Conservation (phyloP, 2,329 filamentous ascomycete species). For the Fusarium gaditjirri region DNA sequence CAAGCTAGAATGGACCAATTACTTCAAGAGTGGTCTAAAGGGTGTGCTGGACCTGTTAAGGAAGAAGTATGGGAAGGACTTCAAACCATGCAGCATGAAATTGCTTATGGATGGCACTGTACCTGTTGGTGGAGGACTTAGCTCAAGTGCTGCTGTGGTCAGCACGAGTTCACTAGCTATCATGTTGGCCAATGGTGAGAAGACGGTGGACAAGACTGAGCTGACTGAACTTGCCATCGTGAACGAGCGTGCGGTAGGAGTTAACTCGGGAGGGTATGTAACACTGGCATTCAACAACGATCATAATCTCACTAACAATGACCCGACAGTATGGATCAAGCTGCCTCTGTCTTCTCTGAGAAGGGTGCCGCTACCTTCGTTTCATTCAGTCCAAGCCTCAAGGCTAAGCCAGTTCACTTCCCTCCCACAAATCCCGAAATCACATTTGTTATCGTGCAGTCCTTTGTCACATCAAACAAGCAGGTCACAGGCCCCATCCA, state of each 20-base stretch:
- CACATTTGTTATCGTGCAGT: slow-evolving; percentile 93
- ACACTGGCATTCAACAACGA: not conserved
- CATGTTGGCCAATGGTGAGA: slow-evolving; percentile 84
- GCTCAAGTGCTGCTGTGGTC: slow-evolving; percentile 93
- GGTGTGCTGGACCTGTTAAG: slow-evolving; percentile 83
- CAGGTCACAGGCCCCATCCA: slow-evolving; percentile 91
- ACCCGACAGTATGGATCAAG: slow-evolving; percentile 86
- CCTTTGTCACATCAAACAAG: slow-evolving; percentile 94
- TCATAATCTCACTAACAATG: slow-evolving; percentile 24
- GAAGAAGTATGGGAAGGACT: slow-evolving; percentile 69
- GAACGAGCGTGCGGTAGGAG: slow-evolving; percentile 91
- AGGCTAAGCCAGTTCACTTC: slow-evolving; percentile 81
- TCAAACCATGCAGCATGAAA: slow-evolving; percentile 79
- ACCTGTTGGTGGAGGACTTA: slow-evolving; percentile 89
- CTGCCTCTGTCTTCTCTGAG: slow-evolving; percentile 92
- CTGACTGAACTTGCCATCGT: slow-evolving; percentile 93
- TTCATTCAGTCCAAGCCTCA: slow-evolving; percentile 83
- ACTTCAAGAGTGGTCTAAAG: slow-evolving; percentile 91
- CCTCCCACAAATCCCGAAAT: slow-evolving; percentile 84
- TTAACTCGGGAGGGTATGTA: slow-evolving; percentile 90
- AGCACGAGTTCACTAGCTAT: slow-evolving; percentile 90
- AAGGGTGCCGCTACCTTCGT: slow-evolving; percentile 89
- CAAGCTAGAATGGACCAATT: slow-evolving; percentile 95
- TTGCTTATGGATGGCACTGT: slow-evolving; percentile 92
- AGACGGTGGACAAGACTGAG: slow-evolving; percentile 86